Percentiles rank a stretch among this genome's conserved stretches.
These are phyloP conservation scores for Naganishia vishniacii DNA, from an alignment of 768 basidiomycete genomes.

Conservation along the genomic window DNA sequence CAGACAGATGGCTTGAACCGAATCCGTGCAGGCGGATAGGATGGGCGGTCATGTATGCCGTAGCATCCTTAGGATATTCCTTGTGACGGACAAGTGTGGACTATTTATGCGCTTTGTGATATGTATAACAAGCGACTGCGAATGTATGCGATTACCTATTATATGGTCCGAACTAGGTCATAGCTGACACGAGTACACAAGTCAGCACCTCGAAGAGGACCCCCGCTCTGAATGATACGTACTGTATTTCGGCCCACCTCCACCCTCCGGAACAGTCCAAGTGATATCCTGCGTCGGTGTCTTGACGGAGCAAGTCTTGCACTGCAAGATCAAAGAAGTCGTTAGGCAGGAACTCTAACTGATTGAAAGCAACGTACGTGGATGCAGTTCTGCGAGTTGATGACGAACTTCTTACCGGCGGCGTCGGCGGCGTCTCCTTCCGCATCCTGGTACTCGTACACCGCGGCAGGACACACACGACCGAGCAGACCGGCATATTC, in stretches of 20 bases:
- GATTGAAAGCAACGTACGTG: slow-evolving; percentile 36
- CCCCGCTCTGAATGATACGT: slow-evolving; percentile 39
- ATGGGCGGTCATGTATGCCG: too few relatives aligned
- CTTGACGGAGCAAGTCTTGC: slow-evolving; percentile 94
- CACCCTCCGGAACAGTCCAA: slow-evolving; percentile 90
- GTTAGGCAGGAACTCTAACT: neutral
- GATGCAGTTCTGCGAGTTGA: slow-evolving; percentile 72
- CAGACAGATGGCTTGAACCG: too few relatives aligned
- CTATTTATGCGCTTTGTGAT: too few relatives aligned
- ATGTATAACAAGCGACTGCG: too few relatives aligned
- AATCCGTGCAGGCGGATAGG: too few relatives aligned
- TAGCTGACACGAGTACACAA: neutral
- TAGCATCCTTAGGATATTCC: too few relatives aligned
- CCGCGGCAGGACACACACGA: slow-evolving; percentile 84
- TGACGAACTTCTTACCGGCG: slow-evolving; percentile 81
- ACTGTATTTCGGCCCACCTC: slow-evolving; percentile 96
- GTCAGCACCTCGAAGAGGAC: neutral
- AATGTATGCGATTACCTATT: too few relatives aligned
- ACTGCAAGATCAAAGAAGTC: slow-evolving; percentile 58
- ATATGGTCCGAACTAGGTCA: slow-evolving; percentile 2
- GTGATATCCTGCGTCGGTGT: slow-evolving; percentile 90
- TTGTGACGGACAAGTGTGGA: too few relatives aligned
- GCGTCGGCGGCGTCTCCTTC: slow-evolving; percentile 58
- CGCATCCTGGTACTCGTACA: slow-evolving; percentile 89
- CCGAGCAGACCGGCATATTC: slow-evolving; percentile 85